phyloP scores from a whole-genome alignment of 1,284 basidiomycete genomes.

The Sporisorium reilianum region DNA sequence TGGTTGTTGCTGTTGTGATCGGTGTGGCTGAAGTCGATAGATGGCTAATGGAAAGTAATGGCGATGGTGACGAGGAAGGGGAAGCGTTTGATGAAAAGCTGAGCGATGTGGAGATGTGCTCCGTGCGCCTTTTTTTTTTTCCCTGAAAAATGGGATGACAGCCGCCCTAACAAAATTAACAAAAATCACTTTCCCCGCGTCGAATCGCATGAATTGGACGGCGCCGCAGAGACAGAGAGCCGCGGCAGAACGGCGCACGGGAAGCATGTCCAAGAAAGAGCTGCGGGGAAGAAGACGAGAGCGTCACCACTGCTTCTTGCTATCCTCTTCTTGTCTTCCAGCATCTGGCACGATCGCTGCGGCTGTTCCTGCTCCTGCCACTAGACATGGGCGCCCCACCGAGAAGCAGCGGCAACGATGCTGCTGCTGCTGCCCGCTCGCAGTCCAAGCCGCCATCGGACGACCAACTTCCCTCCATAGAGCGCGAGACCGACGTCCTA shows the following conservation, averaged over 20 bases:
- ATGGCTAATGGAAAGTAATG: not conserved
- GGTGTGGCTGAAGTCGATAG: not conserved
- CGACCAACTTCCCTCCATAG: constrained; percentile 11
- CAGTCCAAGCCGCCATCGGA: constrained; percentile 32
- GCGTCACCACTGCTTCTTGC: not conserved
- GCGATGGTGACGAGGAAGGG: constrained; percentile 1
- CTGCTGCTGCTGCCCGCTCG: not conserved
- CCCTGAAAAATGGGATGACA: too few species aligned
- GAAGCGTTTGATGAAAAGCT: constrained; percentile 1
- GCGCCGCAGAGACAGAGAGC: not conserved
- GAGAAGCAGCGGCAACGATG: not conserved
- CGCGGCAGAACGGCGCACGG: too few species aligned
- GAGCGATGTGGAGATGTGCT: constrained; percentile 3
- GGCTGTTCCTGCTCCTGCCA: too few species aligned
- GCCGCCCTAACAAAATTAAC: not conserved
- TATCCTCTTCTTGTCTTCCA: not conserved
- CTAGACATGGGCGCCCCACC: constrained; percentile 14
- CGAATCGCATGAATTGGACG: not conserved
- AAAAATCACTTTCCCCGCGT: constrained; percentile 12
- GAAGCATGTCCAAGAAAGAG: not conserved
- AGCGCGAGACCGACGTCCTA: constrained; percentile 18
- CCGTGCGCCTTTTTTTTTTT: constrained; percentile 11
- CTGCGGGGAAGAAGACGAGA: not conserved
- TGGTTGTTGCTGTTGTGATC: constrained; percentile 14
- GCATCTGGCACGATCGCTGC: not conserved